Percentiles rank a stretch among this genome's conserved stretches.
Conservation (phyloP, 75 land plant species). For the Pinus albicaulis region DNA sequence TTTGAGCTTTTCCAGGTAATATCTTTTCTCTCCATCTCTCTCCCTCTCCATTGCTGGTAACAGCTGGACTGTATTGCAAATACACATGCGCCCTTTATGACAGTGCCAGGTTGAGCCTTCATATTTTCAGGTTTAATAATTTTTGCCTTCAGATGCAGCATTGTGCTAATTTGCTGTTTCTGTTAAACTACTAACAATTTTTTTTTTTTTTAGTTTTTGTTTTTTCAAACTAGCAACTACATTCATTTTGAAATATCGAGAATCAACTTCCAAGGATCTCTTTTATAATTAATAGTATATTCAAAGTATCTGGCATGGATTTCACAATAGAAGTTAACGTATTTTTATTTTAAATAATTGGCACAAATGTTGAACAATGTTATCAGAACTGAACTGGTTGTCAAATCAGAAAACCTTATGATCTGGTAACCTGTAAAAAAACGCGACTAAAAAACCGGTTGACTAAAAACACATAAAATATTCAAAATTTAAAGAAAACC, state of each 20-base stretch:
- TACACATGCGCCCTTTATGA: background rate
- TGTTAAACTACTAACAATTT: background rate
- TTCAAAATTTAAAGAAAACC: too few relatives aligned
- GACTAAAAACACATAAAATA: too few relatives aligned
- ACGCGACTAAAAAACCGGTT: too few relatives aligned
- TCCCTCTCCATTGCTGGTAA: background rate
- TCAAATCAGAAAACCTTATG: too few relatives aligned
- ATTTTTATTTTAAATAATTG: background rate
- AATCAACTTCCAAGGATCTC: background rate
- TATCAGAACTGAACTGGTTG: too few relatives aligned
- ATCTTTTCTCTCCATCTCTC: background rate
- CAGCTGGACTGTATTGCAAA: background rate
- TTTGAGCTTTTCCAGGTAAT: slow-evolving; percentile 89
- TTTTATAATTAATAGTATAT: background rate
- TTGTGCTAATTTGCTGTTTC: background rate
- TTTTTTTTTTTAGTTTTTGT: too few relatives aligned
- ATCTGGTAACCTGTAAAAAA: too few relatives aligned
- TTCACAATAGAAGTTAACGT: background rate
- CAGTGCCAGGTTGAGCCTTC: too few relatives aligned
- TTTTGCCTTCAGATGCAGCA: background rate
- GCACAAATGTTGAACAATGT: background rate
- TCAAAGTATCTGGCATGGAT: background rate
- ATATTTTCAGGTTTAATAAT: background rate
- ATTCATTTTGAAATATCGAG: background rate
- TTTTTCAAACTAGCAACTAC: background rate